A percentile compares a stretch with the other conserved stretches of the same genome.
These are phyloP conservation scores for Voacanga thouarsii DNA, from an alignment of 257 asterid species.

Conservation along the genomic window DNA sequence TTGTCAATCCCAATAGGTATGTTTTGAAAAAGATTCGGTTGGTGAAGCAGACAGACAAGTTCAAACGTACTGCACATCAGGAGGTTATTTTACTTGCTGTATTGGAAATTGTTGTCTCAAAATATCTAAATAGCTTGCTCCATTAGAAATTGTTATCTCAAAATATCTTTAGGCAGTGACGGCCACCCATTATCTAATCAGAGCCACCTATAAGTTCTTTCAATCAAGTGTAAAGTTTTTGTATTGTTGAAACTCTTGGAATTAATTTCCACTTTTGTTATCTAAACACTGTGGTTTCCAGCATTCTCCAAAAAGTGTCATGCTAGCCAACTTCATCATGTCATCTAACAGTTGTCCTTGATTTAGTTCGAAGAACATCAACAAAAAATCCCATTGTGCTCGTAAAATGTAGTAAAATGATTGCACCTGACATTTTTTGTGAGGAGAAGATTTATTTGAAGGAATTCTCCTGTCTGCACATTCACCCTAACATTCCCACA, in stretches of 20 bases:
- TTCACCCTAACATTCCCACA: neutral
- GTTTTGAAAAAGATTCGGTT: slow-evolving; percentile 81
- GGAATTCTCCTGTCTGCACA: neutral
- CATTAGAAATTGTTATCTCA: neutral
- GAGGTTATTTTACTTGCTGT: slow-evolving; percentile 51
- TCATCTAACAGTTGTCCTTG: neutral
- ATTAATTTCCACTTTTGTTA: neutral
- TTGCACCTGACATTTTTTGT: no score
- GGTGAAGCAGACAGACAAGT: slow-evolving; percentile 74
- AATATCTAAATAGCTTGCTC: no score
- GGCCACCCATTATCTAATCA: neutral
- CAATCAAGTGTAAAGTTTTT: neutral
- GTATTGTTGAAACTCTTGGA: neutral
- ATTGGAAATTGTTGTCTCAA: no score
- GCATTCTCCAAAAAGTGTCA: neutral
- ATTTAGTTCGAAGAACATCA: neutral
- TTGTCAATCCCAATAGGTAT: slow-evolving; percentile 43
- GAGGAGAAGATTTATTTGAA: neutral
- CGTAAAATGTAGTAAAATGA: no score
- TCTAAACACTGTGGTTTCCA: neutral
- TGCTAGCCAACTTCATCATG: neutral
- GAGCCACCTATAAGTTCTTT: neutral
- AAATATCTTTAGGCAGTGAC: slow-evolving; percentile 1
- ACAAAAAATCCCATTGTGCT: neutral
- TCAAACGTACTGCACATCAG: slow-evolving; percentile 68